Base-by-base conservation (phyloP, 192 early-diverging fungal genomes). In the Oehlia diaphana region DNA sequence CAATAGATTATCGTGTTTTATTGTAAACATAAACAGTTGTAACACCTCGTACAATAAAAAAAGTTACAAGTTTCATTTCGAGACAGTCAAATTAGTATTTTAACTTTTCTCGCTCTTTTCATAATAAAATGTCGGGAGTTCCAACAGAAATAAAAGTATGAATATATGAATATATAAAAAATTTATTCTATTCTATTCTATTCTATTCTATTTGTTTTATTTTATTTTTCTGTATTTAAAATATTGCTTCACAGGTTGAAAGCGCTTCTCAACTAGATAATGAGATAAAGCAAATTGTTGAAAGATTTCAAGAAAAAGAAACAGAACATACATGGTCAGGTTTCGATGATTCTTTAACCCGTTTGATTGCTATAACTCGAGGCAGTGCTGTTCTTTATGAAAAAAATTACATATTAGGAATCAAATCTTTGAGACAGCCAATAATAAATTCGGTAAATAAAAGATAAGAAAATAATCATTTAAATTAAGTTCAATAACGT, bases 301-400 rank as follows among this genome's bases (percentile, higher is more conserved):
- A 42, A 12, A 33, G 84, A n/a, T 87, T 88, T 73, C 78, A 80
- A 68, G 80, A 87, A 71, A 91, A 89, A 82, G 93, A 94, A 86
- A 83, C 87, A 58, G 93, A 94, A 77, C 88, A 91, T 63, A 94
- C 88, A 53, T 94, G 93, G 93, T 82, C 88, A 47, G 80, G 79
- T 62, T 88, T 93, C 77, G 89, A 94, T 67, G 76, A 82, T 39
- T 90, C 90, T 28, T 83, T 94, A 33, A 84, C 83, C 68, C 83
- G 82, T 75, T 81, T 92, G 31, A 72, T 66, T 4, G 64, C 67
- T 63, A 83, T 90, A 70, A 83, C 84, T 58, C 84, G 84, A 63
- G 84, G 83, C 3, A 83, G 85, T 31, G 83, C 80, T 14, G 79
- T 76, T 66, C 82, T 84, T 76, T 81, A 83, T 69, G 84, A 89